phyloP scores from a whole-genome alignment of 331 rosid genomes.

The Malus hybrid region DNA sequence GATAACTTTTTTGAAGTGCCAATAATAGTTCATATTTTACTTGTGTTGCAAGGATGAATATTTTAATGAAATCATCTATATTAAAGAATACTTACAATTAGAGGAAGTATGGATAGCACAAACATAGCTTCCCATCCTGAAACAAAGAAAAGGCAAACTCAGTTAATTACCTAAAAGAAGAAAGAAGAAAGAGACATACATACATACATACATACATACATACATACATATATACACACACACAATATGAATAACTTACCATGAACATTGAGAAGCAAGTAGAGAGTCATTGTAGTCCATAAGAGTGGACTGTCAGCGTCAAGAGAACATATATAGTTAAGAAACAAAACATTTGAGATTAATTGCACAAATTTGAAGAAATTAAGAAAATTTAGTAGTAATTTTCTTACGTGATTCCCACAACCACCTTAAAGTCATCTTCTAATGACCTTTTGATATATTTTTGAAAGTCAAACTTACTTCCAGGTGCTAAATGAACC shows the following conservation, averaged over 20 bases:
- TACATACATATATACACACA: too few relatives aligned
- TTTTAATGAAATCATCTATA: neutral
- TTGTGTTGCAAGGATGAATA: neutral
- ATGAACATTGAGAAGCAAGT: constrained; percentile 64
- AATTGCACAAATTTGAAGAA: neutral
- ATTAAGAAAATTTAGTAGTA: constrained; percentile 5
- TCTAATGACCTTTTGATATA: constrained; percentile 90
- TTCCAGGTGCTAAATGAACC: constrained; percentile 96
- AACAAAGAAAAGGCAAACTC: neutral
- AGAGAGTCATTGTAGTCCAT: constrained; percentile 65
- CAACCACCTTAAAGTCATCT: constrained; percentile 97
- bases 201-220: too few relatives aligned
- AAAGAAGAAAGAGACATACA: neutral
- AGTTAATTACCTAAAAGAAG: neutral
- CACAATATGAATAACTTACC: constrained; percentile 33
- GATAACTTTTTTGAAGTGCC: too few relatives aligned
- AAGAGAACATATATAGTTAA: neutral
- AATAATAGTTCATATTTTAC: too few relatives aligned
- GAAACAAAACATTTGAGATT: neutral
- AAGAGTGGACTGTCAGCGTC: constrained; percentile 57
- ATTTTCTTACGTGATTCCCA: constrained; percentile 63
- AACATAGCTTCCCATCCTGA: constrained; percentile 75
- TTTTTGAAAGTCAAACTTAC: constrained; percentile 90
- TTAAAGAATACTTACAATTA: constrained; percentile 34
- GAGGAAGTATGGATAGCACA: constrained; percentile 70